Evolutionary conservation across 768 basidiomycete genomes (phyloP).

Genomic region (Leccinum uliginosum): DNA sequence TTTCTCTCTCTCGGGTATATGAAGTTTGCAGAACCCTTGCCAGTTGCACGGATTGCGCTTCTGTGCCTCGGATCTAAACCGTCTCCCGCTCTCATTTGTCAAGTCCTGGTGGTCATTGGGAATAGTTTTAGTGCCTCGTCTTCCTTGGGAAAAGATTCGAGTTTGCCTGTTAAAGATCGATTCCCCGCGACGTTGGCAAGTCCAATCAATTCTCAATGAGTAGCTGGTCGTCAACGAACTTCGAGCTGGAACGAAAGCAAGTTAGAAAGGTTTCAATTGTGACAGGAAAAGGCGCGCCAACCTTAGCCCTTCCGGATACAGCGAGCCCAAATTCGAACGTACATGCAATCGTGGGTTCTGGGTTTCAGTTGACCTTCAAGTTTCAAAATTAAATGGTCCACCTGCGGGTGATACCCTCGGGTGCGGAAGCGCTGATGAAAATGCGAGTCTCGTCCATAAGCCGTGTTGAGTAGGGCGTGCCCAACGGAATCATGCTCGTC

Average conservation of each 20-base stretch:
- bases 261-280: not conserved
- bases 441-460: conserved; percentile 59
- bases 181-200: conserved; percentile 63
- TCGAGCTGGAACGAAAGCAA: conserved; percentile 36
- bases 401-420: conserved; percentile 51
- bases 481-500: conserved; percentile 48
- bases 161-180: conserved; percentile 66
- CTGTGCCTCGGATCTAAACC: no score
- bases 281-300: conserved; percentile 15
- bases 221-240: conserved; percentile 64
- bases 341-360: conserved; percentile 44
- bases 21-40: no score
- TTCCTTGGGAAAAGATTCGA: no score
- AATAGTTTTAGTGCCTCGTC: no score
- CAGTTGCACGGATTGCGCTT: no score
- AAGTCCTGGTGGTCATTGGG: no score
- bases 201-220: conserved; percentile 86
- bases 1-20: no score
- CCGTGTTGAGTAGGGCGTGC: conserved; percentile 37
- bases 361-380: conserved; percentile 57
- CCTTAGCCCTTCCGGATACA: conserved; percentile 68
- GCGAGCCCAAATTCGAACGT: conserved; percentile 71
- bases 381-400: conserved; percentile 66
- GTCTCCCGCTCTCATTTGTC: no score
- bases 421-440: conserved; percentile 54